Base-by-base conservation (phyloP, 768 basidiomycete species). In the Gymnopilus dilepis region DNA sequence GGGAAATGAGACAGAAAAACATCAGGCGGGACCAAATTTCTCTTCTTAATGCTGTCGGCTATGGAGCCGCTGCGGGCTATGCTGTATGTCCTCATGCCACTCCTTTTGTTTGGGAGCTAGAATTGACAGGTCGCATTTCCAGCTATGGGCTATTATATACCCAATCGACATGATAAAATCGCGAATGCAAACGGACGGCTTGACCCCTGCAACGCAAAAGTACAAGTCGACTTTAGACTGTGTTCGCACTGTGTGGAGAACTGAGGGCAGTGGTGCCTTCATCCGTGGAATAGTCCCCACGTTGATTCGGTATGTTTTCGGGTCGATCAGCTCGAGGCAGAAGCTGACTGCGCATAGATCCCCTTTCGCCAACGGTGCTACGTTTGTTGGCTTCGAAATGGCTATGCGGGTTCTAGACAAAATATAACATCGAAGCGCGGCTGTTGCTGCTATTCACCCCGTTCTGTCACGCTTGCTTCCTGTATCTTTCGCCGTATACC, bases 81-180 rank as follows among this genome's bases (percentile, higher is more conserved):
- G 92, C 90, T 59, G 92, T 94, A 73, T 69, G 90, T 78, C 22
- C 26, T 63, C 45, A 30, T 34, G 47, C 34, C 34, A 33, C 50
- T 50, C 30, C 47, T n/a, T n/a, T n/a, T n/a, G n/a, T n/a, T n/a
- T n/a, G n/a, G n/a, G n/a, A n/a, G n/a, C n/a, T n/a, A n/a, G 19
- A 19, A 12, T 9, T 24, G 15, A n/a, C n/a, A n/a, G 6, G 34
- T 50, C 11, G 5, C 24, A 13, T 64, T 40, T 56, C 33, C 60
- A 94, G 92, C 80, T 95, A 28, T 95, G 93, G 93, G 89, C 86
- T n/a, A 79, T 94, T 9, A 95, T 95, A 78, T 97, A 97, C 79
- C 95, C 95, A 15, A 90, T 96, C 74, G 95, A 97, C 75, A 93
- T 97, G 85, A 87, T 98, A 70, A 99, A 99, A 72, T 94, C 94